Base-by-base conservation (phyloP, 805 yeast genomes). In the Candida khao-thaluensis region DNA sequence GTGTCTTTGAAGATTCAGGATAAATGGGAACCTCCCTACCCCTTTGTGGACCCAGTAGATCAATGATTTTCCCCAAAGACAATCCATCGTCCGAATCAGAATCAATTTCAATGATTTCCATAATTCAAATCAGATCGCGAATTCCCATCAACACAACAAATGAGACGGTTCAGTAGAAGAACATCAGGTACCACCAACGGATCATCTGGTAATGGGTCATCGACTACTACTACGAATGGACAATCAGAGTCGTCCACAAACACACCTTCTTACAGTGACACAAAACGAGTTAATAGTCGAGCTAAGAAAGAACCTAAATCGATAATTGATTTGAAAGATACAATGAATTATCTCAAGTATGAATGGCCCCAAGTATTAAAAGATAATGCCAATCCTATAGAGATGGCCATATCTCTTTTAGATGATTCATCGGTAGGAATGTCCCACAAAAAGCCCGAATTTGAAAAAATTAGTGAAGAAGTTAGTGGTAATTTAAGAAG, bases 391-490 rank as follows among this genome's bases (percentile, higher is more conserved):
- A 89, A 88, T 55, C 95, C 96, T 1, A 71, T 93, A 32, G 96
- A 88, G 50, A 68, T 82, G 37, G 96, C 96, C 0, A 68, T 91
- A 27, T 80, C 90, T 1, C 68, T 93, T 41, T 66, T 89, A 52
- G 97, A 91, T 59, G 82, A 81, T 51, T 80, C 95, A 2, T 85
- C 95, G 0, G 93, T 89, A n/a, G 98, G 98, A 0, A 64, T 86
- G 51, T 95, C 95, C 0, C 82, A 81, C 51, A 77, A 82, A 43
- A 71, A 72, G 42, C 71, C 71, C 1, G 89, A 86, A 44, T 91
- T 91, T 49, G 66, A 72, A 30, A 72, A 74, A 34, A 60, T 88
- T 31, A 78, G 82, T 44, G 64, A 66, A 17, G 66, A 75, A 38
- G 74, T 90, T 9, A 76, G 81, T 11, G 56, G 56, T 12, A 75